phyloP scores from a whole-genome alignment of 192 early-diverging fungal species.

The Linnemannia exigua region DNA sequence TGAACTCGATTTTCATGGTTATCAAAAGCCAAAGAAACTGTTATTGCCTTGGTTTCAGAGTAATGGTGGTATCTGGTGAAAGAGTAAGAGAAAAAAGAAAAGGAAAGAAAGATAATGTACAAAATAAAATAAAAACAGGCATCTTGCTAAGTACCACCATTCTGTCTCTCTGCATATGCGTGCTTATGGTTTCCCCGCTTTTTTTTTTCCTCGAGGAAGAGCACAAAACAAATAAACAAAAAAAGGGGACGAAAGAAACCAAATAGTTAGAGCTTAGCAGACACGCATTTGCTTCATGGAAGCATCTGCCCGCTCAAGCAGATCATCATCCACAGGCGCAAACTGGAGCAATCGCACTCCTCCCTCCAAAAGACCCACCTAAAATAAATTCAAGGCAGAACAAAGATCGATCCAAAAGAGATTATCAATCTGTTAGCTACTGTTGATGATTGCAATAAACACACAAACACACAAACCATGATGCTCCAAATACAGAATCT shows the following conservation, averaged over 20 bases:
- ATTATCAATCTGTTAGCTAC: background rate
- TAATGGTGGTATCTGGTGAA: too few species aligned
- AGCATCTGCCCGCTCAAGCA: constrained; percentile 13
- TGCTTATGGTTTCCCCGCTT: background rate
- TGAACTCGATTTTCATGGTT: too few species aligned
- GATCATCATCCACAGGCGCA: constrained; percentile 50
- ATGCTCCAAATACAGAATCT: background rate
- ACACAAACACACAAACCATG: background rate
- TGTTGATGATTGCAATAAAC: background rate
- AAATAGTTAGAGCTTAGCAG: background rate
- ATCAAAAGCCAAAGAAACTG: too few species aligned
- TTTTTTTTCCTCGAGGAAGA: background rate
- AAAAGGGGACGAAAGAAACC: background rate
- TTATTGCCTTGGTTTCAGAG: too few species aligned
- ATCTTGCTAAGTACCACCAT: too few species aligned
- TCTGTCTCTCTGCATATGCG: background rate
- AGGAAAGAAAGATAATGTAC: too few species aligned
- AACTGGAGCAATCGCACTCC: constrained; percentile 51
- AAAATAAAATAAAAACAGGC: too few species aligned
- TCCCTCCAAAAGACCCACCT: constrained; percentile 53
- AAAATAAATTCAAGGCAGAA: background rate
- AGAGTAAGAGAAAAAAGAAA: too few species aligned
- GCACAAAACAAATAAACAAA: background rate
- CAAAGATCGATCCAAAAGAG: background rate
- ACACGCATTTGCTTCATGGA: background rate